phyloP scores from a whole-genome alignment of 371 early-diverging fungal species.

The Rhizopus sp. region DNA sequence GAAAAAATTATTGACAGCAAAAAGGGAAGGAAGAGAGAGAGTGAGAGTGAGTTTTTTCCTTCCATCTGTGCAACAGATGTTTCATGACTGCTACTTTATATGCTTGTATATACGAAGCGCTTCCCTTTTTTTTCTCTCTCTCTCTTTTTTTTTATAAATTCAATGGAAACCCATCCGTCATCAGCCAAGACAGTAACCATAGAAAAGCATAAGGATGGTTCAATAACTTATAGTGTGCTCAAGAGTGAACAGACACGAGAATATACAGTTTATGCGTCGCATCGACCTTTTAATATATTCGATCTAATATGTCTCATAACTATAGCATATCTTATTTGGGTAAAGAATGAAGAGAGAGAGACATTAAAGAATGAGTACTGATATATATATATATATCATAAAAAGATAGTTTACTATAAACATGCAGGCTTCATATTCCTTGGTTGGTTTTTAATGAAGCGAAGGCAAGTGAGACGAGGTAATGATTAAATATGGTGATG shows the following conservation, averaged over 20 bases:
- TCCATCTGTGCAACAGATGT: too few species aligned
- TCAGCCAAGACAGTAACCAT: too few species aligned
- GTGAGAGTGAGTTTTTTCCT: background rate
- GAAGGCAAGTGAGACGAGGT: conserved; percentile 9
- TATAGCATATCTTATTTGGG: background rate
- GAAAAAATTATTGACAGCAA: background rate
- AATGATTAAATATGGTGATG: background rate
- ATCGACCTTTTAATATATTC: background rate
- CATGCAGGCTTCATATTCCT: background rate
- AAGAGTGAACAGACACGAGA: conserved; percentile 18
- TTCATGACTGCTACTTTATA: too few species aligned
- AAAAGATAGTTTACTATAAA: background rate
- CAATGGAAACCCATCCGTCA: too few species aligned
- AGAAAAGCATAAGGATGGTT: background rate
- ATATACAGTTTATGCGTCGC: conserved; percentile 9
- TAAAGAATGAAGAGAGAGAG: background rate
- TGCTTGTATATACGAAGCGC: too few species aligned
- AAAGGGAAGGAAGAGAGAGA: background rate
- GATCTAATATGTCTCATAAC: background rate
- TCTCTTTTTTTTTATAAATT: too few species aligned
- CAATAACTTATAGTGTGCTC: conserved; percentile 5
- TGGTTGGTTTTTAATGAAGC: conserved; percentile 12
- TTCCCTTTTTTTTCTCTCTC: too few species aligned
- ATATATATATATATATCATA: background rate
- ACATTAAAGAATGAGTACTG: background rate